Conservation (phyloP, 257 asterid species). For the Phtheirospermum japonicum region DNA sequence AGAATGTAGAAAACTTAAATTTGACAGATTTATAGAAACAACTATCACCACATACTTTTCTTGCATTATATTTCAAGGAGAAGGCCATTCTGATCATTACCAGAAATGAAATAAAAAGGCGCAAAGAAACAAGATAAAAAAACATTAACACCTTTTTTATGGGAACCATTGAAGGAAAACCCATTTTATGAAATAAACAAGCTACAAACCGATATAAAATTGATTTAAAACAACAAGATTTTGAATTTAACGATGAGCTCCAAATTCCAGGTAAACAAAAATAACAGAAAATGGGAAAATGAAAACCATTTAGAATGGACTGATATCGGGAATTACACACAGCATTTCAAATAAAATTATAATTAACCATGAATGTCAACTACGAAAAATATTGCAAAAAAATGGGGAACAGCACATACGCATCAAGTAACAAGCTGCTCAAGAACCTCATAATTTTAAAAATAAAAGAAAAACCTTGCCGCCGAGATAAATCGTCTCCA, state of each 20-base stretch:
- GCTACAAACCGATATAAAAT: constrained; percentile 21
- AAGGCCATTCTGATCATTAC: constrained; percentile 5
- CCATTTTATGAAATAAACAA: constrained; percentile 8
- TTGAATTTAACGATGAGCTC: constrained; percentile 12
- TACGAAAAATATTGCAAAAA: neutral
- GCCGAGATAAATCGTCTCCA: constrained; percentile 46
- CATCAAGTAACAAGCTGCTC: constrained; percentile 15
- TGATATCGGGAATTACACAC: constrained; percentile 1
- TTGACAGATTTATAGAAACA: neutral
- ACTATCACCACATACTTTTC: neutral
- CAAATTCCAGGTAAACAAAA: neutral
- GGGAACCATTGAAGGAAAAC: constrained; percentile 9
- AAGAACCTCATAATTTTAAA: constrained; percentile 11
- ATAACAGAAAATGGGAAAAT: neutral
- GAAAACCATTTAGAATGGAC: neutral
- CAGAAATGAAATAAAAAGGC: constrained; percentile 1
- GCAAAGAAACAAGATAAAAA: neutral
- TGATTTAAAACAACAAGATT: neutral
- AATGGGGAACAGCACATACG: neutral
- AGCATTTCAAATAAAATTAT: constrained; percentile 7
- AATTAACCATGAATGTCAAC: neutral
- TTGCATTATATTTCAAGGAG: constrained; percentile 1
- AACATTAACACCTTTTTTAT: neutral
- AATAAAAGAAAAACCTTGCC: constrained; percentile 35
- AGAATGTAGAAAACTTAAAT: constrained; percentile 12